These are phyloP conservation scores for Lactarius psammicola DNA, from an alignment of 768 basidiomycete species.

Conservation along the genomic window DNA sequence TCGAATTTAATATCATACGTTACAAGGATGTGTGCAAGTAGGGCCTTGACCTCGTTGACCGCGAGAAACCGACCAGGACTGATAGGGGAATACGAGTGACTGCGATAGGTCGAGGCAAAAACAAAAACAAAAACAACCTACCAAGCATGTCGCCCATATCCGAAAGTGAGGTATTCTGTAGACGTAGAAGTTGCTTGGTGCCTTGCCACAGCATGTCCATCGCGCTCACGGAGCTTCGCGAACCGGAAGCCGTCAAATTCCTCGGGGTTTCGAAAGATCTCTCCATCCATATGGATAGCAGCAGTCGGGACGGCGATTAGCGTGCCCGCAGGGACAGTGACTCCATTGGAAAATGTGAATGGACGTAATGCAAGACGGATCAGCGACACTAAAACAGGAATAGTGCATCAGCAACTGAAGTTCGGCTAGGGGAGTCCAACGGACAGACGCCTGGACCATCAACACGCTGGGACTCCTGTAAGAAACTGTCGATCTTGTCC, in stretches of 20 bases:
- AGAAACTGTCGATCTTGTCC: conserved; percentile 32
- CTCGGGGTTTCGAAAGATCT: conserved; percentile 43
- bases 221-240: conserved; percentile 31
- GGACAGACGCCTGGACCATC: conserved; percentile 4
- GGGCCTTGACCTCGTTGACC: conserved; percentile 29
- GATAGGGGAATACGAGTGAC: neutral
- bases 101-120: neutral
- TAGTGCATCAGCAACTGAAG: neutral
- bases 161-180: conserved; percentile 37
- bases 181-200: conserved; percentile 34
- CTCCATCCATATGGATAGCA: conserved; percentile 42
- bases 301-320: conserved; percentile 36
- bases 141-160: conserved; percentile 31
- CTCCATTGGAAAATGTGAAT: conserved; percentile 38
- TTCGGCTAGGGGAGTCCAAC: neutral
- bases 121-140: no score
- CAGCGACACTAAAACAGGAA: conserved; percentile 24
- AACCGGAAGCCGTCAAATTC: conserved; percentile 45
- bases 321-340: conserved; percentile 41
- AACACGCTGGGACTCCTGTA: conserved; percentile 30
- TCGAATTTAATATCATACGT: conserved; percentile 32
- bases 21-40: conserved; percentile 31
- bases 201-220: conserved; percentile 22
- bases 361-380: conserved; percentile 31
- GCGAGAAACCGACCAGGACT: conserved; percentile 34